Conservation (phyloP, 169 alveolate genomes). For the Miamiensis avidus region DNA sequence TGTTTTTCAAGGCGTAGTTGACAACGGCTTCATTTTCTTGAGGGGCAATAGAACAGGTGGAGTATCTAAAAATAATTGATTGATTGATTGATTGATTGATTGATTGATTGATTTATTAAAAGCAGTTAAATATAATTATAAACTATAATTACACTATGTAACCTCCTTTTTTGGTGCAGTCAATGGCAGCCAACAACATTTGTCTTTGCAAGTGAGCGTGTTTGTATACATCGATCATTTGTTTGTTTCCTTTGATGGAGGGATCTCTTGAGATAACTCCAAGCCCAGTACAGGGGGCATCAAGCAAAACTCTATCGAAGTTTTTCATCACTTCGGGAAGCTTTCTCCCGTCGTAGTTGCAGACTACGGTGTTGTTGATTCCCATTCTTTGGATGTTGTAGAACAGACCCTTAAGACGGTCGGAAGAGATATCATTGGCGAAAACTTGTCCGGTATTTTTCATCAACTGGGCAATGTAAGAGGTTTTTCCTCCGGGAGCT, state of each 20-base stretch:
- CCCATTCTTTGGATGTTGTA: slow-evolving; percentile 96
- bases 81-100: too few species aligned
- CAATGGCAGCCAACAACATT: slow-evolving; percentile 93
- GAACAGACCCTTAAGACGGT: slow-evolving; percentile 91
- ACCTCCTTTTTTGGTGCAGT: slow-evolving; percentile 96
- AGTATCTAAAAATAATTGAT: slow-evolving; percentile 61
- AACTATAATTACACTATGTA: slow-evolving; percentile 77
- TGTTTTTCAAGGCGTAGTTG: slow-evolving; percentile 91
- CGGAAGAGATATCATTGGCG: slow-evolving; percentile 94
- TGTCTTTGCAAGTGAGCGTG: slow-evolving; percentile 95
- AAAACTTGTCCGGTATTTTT: slow-evolving; percentile 93
- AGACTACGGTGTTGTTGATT: slow-evolving; percentile 89
- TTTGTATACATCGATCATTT: slow-evolving; percentile 88
- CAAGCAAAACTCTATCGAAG: slow-evolving; percentile 94
- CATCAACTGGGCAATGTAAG: slow-evolving; percentile 94
- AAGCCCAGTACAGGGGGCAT: slow-evolving; percentile 97
- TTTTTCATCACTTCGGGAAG: slow-evolving; percentile 83
- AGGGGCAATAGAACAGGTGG: slow-evolving; percentile 96
- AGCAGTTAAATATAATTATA: too few species aligned
- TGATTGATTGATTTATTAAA: neutral
- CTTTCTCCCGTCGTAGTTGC: slow-evolving; percentile 94
- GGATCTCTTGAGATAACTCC: slow-evolving; percentile 97
- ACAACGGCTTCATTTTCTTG: slow-evolving; percentile 98
- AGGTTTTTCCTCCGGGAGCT: slow-evolving; percentile 98
- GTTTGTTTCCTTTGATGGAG: slow-evolving; percentile 86